These are phyloP conservation scores for Calonectria hongkongensis DNA, from an alignment of 2,329 filamentous ascomycete genomes.

Conservation along the genomic window DNA sequence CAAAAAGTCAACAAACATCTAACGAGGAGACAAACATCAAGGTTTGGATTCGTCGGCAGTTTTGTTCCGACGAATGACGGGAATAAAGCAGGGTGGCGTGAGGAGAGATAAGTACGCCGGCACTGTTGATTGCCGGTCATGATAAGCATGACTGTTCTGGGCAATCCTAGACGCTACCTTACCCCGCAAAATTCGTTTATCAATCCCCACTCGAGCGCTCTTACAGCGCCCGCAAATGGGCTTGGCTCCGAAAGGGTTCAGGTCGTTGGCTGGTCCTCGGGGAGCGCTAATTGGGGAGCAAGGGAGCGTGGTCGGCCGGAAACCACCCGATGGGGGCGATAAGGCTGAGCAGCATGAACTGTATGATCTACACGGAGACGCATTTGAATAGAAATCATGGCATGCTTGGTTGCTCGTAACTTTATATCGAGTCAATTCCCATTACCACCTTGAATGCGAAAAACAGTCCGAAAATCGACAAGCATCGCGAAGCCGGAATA, in stretches of 20 bases:
- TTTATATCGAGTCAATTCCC: not conserved
- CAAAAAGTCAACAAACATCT: not conserved
- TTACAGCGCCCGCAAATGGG: not conserved
- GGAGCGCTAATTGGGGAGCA: not conserved
- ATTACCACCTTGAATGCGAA: not conserved
- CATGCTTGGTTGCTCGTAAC: not conserved
- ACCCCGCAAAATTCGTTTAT: constrained; percentile 18
- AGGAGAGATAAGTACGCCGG: constrained; percentile 19
- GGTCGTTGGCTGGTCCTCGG: not conserved
- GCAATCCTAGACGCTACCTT: constrained; percentile 4
- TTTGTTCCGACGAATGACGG: constrained; percentile 25
- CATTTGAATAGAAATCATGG: constrained; percentile 40
- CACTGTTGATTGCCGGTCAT: constrained; percentile 12
- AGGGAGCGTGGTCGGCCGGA: constrained; percentile 16
- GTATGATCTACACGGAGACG: constrained; percentile 36
- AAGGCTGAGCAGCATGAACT: constrained; percentile 24
- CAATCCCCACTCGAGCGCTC: not conserved
- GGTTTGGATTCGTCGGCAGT: constrained; percentile 34
- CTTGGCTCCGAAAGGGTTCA: constrained; percentile 2
- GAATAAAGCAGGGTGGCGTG: constrained; percentile 9
- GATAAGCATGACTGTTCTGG: constrained; percentile 11
- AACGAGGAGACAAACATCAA: constrained; percentile 41
- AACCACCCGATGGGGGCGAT: constrained; percentile 22
- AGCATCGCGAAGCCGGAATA: not conserved
- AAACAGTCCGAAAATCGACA: not conserved